Base-by-base conservation (phyloP, 495 filamentous ascomycete genomes). In the Tuber borchii region DNA sequence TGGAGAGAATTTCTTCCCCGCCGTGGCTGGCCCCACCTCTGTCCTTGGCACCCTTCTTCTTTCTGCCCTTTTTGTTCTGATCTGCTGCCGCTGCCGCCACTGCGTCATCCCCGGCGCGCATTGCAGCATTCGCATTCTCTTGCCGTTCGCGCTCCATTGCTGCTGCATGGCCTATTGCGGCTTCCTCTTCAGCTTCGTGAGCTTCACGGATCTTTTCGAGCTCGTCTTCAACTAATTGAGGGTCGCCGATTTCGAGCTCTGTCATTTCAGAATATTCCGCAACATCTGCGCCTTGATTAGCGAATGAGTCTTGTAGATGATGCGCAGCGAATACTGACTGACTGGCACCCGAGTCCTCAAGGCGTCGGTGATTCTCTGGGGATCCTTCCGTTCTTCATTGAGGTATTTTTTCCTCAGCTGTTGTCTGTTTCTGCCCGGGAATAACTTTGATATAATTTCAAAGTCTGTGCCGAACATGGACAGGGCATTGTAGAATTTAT, bases 401-500 rank as follows among this genome's bases (percentile, higher is more conserved):
- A 91, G 92, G 85, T 96, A 99, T 83, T 98, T 99, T 70, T 91
- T 84, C 85, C 97, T 97, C 83, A 98, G 90, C 79, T 93, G 90
- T 26, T 90, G 89, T 71, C 95, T 87, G 39, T 87, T 92, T 34
- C 91, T 88, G 43, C 89, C 89, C 0, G 90, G 89, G 81, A 99
- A 97, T 86, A 97, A 87, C 76, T 89, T 90, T 79, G 89, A 88
- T 80, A 99, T 96, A 79, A 93, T 92, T 84, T 90, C 88, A 82
- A 98, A 98, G 83, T 98, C 94, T 0, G 94, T 97, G 42, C 95
- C 96, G 82, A 96, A 97, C 88, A 92, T 93, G 42, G 88, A 86
- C 2, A 99, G 86, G 0, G 91, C 91, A 31, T 91, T 87, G 83
- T 97, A 98, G 84, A 98, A 98, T 42, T 90, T 84, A 44, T 95